These are phyloP conservation scores for Macrocybe gigantea DNA, from an alignment of 768 basidiomycete species.

Conservation along the genomic window DNA sequence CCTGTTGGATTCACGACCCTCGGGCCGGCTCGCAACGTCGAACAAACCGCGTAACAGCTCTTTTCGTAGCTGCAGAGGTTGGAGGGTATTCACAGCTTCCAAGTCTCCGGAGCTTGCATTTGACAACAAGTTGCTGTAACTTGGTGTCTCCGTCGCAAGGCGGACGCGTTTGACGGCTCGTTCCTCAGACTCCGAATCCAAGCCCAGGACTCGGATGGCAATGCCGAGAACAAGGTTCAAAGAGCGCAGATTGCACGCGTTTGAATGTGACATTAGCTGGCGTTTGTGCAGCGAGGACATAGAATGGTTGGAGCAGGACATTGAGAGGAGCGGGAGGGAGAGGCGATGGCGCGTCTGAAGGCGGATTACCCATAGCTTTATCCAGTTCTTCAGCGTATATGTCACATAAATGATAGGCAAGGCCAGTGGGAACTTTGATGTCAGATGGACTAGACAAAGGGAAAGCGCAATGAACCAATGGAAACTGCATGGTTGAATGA, in stretches of 20 bases:
- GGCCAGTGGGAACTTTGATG: slow-evolving; percentile 64
- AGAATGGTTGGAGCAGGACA: slow-evolving; percentile 61
- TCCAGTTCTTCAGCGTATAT: slow-evolving; percentile 89
- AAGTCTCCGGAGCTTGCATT: slow-evolving; percentile 44
- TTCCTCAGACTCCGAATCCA: not conserved
- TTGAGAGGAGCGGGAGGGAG: slow-evolving; percentile 30
- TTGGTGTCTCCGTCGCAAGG: slow-evolving; percentile 19
- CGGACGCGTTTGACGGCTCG: slow-evolving; percentile 39
- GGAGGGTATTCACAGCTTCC: slow-evolving; percentile 7
- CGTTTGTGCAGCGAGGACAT: slow-evolving; percentile 65
- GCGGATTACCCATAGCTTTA: slow-evolving; percentile 39
- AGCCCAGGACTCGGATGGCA: slow-evolving; percentile 27
- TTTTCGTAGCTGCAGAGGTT: slow-evolving; percentile 32
- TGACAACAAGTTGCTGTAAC: slow-evolving; percentile 39
- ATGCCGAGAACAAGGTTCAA: slow-evolving; percentile 57
- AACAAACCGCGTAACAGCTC: slow-evolving; percentile 62
- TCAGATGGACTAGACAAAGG: slow-evolving; percentile 52
- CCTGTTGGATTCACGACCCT: slow-evolving; percentile 75
- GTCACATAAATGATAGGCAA: slow-evolving; percentile 84
- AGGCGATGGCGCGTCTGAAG: slow-evolving; percentile 39
- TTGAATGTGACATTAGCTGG: slow-evolving; percentile 59
- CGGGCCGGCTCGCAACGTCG: slow-evolving; percentile 63
- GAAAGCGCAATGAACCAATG: not conserved
- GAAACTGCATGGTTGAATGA: not conserved
- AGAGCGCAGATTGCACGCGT: slow-evolving; percentile 62